These are phyloP conservation scores for Batrachochytrium dendrobatidis DNA, from an alignment of 371 early-diverging fungal species.

Conservation along the genomic window DNA sequence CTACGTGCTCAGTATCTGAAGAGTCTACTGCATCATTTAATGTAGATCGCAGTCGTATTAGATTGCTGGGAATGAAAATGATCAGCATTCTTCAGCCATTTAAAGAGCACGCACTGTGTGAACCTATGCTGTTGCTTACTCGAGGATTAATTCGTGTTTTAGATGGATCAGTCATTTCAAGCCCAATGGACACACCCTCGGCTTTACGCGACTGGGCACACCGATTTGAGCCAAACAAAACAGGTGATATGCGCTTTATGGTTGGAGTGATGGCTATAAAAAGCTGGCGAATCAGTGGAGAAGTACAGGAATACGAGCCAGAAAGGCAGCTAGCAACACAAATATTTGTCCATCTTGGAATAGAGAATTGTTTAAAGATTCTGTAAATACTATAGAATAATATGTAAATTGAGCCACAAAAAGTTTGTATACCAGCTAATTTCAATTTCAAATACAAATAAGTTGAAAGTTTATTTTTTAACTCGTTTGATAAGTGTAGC, in stretches of 20 bases:
- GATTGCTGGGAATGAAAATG: constrained; percentile 3
- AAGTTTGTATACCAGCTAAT: neutral
- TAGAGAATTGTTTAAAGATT: neutral
- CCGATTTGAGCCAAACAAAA: neutral
- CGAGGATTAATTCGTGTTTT: constrained; percentile 1
- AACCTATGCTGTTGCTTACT: constrained; percentile 4
- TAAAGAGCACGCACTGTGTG: constrained; percentile 4
- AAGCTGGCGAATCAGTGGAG: constrained; percentile 4
- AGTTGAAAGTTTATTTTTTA: neutral
- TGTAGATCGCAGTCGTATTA: neutral
- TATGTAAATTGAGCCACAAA: neutral
- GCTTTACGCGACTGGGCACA: constrained; percentile 5
- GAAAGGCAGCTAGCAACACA: neutral
- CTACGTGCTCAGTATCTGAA: too few species aligned
- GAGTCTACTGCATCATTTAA: neutral
- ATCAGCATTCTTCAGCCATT: constrained; percentile 4
- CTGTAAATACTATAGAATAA: too few species aligned
- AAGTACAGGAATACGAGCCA: neutral
- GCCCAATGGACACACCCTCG: neutral
- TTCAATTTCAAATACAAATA: neutral
- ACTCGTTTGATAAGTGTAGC: constrained; percentile 22
- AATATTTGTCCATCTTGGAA: neutral
- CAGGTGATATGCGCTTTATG: constrained; percentile 6
- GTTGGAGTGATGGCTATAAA: constrained; percentile 5
- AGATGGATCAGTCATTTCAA: neutral